These are phyloP conservation scores for Camellia lanceoleosa DNA, from an alignment of 148 eudicot genomes.

Conservation along the genomic window DNA sequence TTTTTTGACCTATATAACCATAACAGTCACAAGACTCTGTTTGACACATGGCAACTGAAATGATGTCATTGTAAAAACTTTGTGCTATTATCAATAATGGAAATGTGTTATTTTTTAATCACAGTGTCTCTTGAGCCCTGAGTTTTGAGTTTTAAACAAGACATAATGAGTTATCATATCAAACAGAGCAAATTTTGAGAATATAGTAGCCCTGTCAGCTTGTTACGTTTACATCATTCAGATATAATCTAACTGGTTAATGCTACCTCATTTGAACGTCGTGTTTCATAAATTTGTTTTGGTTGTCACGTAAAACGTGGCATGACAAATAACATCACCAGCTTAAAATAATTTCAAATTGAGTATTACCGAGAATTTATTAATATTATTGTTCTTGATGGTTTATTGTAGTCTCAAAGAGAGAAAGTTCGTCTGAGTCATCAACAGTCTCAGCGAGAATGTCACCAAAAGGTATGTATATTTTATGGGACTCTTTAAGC, in stretches of 20 bases:
- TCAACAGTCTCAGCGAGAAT: constrained; percentile 66
- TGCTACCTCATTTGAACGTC: background rate
- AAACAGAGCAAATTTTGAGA: too few species aligned
- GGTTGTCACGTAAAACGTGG: background rate
- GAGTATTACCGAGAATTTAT: too few species aligned
- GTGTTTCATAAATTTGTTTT: background rate
- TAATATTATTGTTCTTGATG: constrained; percentile 8
- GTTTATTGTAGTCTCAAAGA: constrained; percentile 45
- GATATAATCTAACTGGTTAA: background rate
- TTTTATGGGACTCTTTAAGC: background rate
- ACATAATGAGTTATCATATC: too few species aligned
- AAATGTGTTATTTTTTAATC: too few species aligned
- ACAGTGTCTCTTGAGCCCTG: too few species aligned
- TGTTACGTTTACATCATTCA: background rate
- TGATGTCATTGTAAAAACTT: too few species aligned
- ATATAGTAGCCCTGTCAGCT: background rate
- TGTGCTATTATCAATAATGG: background rate
- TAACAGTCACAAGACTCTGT: background rate
- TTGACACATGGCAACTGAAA: background rate
- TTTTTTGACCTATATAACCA: background rate
- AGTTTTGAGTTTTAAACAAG: background rate
- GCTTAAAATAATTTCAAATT: background rate
- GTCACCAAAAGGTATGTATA: constrained; percentile 74
- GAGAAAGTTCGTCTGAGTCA: constrained; percentile 68
- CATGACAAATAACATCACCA: background rate